Evolutionary conservation across 495 filamentous ascomycete genomes (phyloP), one percentile per base, ranked within the genome.

Genomic region (Penicillium manginii): DNA sequence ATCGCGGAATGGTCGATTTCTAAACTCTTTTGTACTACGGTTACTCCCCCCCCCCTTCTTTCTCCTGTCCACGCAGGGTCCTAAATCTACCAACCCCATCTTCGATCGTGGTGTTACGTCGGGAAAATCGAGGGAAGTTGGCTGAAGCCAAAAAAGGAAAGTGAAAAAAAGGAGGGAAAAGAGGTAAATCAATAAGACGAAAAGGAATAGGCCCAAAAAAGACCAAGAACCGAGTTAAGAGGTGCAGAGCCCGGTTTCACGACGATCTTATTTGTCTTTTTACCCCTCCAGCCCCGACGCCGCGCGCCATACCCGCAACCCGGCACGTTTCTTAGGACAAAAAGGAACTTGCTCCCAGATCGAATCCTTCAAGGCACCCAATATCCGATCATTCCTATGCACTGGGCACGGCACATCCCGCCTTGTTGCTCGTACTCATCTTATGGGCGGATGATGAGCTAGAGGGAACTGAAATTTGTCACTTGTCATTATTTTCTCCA

Each of bases 41-140:
- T 65, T 62, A 50, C 50, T 56, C 45, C 33, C 40, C 45, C 33
- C 40, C 42, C 19, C 45, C 10, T 35, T 37, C 23, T 53, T 57
- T 55, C 35, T 50, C 37, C 18, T 50, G 52, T 57, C 45, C 53
- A 68, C 63, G 60, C 61, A 64, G 61, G 64, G 59, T 62, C 58
- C 61, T 60, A 50, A 61, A 54, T 56, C 52, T 40, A 18, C 52
- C 61, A 64, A 56, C 56, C 58, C 55, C 54, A 60, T 55, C 57
- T 51, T 52, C 59, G 60, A 64, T 66, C 66, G 55, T 48, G 55
- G 66, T 69, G n/a, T 33, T 46, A 69, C 64, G 59, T 61, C 61
- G 60, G 63, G 64, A 65, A 64, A 60, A 58, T 67, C 61, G 49
- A 47, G 45, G 45, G 45, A 26, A 47, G 26, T 23, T 23, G 19